A percentile compares a stretch with the other conserved stretches of the same genome.
Evolutionary conservation across 2,329 filamentous ascomycete species (phyloP).

Genomic region (Madurella fahalii): DNA sequence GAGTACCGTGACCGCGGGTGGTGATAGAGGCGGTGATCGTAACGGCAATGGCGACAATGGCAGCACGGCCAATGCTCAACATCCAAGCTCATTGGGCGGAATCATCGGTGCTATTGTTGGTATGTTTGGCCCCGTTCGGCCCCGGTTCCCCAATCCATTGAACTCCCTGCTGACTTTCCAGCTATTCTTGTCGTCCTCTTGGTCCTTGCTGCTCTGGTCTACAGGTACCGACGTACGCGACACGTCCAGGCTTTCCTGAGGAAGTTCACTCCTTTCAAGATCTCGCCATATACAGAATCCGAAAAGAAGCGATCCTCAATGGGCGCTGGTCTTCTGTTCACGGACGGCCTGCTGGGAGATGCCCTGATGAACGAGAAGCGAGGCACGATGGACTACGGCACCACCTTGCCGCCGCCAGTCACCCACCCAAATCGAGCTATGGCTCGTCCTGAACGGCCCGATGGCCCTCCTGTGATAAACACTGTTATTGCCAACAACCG

Average conservation of each 20-base stretch:
- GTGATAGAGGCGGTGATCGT: background rate
- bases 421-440: conserved; percentile 16
- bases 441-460: conserved; percentile 9
- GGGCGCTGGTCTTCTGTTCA: conserved; percentile 23
- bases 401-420: conserved; percentile 13
- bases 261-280: conserved; percentile 23
- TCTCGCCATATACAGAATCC: conserved; percentile 17
- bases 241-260: conserved; percentile 22
- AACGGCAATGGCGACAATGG: background rate
- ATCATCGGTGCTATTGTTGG: conserved; percentile 20
- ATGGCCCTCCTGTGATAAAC: conserved; percentile 15
- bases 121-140: conserved; percentile 3
- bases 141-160: background rate
- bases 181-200: conserved; percentile 21
- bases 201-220: conserved; percentile 19
- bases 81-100: conserved; percentile 12
- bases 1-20: background rate
- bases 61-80: background rate
- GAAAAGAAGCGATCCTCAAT: conserved; percentile 25
- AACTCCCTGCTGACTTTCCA: background rate
- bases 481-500: conserved; percentile 2
- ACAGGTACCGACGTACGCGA: conserved; percentile 23
- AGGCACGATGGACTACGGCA: conserved; percentile 18
- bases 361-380: conserved; percentile 19
- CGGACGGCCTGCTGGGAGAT: conserved; percentile 18